phyloP scores from a whole-genome alignment of 306 rosid species.

The Rubus idaeus region DNA sequence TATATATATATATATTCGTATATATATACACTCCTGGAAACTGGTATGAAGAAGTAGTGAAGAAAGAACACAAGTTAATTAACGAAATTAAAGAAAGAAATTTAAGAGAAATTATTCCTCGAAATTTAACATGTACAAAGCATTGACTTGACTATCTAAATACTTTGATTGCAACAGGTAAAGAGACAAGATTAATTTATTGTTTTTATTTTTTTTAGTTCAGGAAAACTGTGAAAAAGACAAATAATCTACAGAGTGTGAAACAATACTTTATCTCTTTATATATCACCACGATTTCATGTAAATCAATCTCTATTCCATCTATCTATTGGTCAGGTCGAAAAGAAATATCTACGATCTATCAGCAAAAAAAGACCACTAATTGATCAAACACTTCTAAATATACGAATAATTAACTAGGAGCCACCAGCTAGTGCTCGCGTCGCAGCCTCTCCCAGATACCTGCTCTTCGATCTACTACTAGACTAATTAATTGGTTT shows the following conservation, averaged over 20 bases:
- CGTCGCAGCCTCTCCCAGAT: background rate
- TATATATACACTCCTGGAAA: background rate
- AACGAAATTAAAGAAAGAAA: background rate
- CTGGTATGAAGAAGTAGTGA: background rate
- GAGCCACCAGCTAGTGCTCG: too few relatives aligned
- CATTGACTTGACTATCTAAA: constrained; percentile 23
- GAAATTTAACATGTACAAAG: background rate
- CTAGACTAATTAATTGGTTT: background rate
- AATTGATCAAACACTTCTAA: too few relatives aligned
- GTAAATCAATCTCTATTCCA: background rate
- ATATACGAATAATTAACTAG: too few relatives aligned
- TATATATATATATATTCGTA: background rate
- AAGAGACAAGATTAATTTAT: background rate
- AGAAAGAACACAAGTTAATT: background rate
- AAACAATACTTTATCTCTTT: background rate
- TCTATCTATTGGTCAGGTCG: background rate
- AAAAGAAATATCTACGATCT: too few relatives aligned
- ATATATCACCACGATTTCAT: background rate
- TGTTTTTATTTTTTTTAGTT: background rate
- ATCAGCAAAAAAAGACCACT: too few relatives aligned
- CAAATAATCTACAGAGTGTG: background rate
- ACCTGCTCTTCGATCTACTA: background rate
- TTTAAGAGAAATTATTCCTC: too few relatives aligned
- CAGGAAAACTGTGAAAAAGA: background rate
- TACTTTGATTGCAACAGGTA: background rate